Conservation (phyloP, 2,329 filamentous ascomycete species). For the Cephalotrichum gorgonifer region DNA sequence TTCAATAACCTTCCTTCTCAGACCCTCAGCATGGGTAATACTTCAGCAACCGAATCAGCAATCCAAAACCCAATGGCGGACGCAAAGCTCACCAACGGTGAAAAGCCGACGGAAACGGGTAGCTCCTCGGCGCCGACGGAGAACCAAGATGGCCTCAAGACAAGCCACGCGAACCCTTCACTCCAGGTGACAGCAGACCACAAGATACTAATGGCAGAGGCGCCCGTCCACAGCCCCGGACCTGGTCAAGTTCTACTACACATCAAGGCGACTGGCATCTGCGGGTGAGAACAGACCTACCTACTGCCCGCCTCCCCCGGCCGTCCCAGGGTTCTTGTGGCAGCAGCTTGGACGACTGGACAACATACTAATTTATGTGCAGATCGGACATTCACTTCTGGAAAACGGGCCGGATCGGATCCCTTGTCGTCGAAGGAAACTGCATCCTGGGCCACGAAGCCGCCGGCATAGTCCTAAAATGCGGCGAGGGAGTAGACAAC, state of each 20-base stretch:
- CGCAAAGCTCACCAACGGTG: no score
- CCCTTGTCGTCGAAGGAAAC: slow-evolving; percentile 49
- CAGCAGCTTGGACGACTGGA: not conserved
- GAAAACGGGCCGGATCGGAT: slow-evolving; percentile 54
- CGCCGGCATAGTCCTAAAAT: slow-evolving; percentile 47
- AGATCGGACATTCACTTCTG: slow-evolving; percentile 61
- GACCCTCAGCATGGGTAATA: no score
- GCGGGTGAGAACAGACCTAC: slow-evolving; percentile 42
- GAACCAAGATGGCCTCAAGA: no score
- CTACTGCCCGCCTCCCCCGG: no score
- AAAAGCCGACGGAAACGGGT: no score
- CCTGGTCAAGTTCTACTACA: slow-evolving; percentile 48
- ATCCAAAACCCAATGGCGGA: no score
- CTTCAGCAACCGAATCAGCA: no score
- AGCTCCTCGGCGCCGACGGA: no score
- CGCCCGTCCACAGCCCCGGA: slow-evolving; percentile 43
- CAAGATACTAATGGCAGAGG: slow-evolving; percentile 43
- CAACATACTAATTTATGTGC: not conserved
- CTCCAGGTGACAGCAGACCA: slow-evolving; percentile 52
- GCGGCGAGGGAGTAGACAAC: slow-evolving; percentile 41
- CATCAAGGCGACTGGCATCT: slow-evolving; percentile 53
- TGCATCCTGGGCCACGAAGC: slow-evolving; percentile 58
- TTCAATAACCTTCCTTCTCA: no score
- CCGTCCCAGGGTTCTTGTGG: not conserved
- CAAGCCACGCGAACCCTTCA: slow-evolving; percentile 33